phyloP scores from a whole-genome alignment of 2,329 filamentous ascomycete species.

The Cucurbitaria berberidis region DNA sequence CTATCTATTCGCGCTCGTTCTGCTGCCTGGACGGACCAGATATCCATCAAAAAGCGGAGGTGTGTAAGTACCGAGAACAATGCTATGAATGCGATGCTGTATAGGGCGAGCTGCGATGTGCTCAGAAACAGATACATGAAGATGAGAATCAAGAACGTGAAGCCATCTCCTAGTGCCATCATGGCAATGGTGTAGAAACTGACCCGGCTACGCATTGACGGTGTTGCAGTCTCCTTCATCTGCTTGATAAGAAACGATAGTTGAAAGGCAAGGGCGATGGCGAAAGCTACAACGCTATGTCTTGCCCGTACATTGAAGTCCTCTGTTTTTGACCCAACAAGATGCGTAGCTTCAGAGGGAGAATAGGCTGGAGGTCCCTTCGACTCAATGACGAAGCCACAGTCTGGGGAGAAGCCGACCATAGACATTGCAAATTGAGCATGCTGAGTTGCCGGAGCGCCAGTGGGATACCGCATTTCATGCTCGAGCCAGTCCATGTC shows the following conservation, averaged over 20 bases:
- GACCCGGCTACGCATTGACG: slow-evolving; percentile 67
- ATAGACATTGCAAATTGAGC: slow-evolving; percentile 65
- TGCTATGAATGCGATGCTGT: slow-evolving; percentile 63
- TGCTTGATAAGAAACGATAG: slow-evolving; percentile 65
- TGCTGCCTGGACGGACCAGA: slow-evolving; percentile 68
- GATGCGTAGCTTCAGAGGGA: slow-evolving; percentile 58
- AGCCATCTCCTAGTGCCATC: slow-evolving; percentile 66
- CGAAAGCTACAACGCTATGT: slow-evolving; percentile 61
- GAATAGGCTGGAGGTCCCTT: slow-evolving; percentile 63
- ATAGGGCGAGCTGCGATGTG: slow-evolving; percentile 61
- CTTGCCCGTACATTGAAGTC: slow-evolving; percentile 59
- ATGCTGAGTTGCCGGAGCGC: slow-evolving; percentile 59
- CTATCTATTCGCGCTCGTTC: slow-evolving; percentile 53
- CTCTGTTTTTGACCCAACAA: slow-evolving; percentile 64
- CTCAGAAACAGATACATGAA: slow-evolving; percentile 60
- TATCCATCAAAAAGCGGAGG: slow-evolving; percentile 70
- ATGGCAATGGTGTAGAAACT: slow-evolving; percentile 69
- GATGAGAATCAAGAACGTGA: slow-evolving; percentile 62
- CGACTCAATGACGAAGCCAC: slow-evolving; percentile 68
- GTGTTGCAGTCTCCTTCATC: slow-evolving; percentile 69
- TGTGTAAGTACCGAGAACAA: slow-evolving; percentile 67
- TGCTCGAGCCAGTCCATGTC: slow-evolving; percentile 61
- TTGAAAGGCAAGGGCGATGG: slow-evolving; percentile 58
- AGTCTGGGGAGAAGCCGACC: slow-evolving; percentile 69
- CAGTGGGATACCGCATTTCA: slow-evolving; percentile 65